Conservation (phyloP, 2,329 filamentous ascomycete genomes). For the Monilinia fructigena region DNA sequence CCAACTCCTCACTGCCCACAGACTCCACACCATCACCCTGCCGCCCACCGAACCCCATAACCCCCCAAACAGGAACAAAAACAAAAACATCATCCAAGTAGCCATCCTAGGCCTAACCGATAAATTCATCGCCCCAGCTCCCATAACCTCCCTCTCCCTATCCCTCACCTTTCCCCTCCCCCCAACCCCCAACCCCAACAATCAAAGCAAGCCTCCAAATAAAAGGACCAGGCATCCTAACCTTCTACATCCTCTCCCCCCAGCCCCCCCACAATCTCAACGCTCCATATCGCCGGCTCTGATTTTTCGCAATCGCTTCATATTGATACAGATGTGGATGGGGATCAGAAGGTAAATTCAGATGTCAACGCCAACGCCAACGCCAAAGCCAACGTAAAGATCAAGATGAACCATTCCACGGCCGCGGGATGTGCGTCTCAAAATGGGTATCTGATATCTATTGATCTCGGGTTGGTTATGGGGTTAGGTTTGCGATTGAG, state of each 20-base stretch:
- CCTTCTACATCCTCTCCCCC: background rate
- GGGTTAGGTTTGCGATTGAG: too few species aligned
- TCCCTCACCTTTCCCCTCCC: background rate
- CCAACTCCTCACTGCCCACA: background rate
- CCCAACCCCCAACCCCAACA: fast-evolving
- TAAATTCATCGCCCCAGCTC: background rate
- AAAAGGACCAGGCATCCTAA: background rate
- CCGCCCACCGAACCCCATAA: background rate
- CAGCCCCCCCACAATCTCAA: background rate
- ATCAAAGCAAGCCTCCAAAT: background rate
- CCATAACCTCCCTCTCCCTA: background rate
- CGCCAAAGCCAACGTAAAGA: background rate
- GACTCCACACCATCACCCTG: background rate
- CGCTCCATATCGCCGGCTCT: background rate
- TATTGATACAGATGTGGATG: too few species aligned
- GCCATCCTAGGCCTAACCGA: background rate
- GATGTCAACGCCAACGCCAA: too few species aligned
- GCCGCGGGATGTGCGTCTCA: background rate
- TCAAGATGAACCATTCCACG: background rate
- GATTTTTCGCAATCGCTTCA: background rate
- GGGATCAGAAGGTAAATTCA: too few species aligned
- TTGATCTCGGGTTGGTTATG: background rate
- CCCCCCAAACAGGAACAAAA: background rate
- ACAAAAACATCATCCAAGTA: background rate
- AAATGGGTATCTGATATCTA: background rate